Conservation (phyloP, 352 stramenopile species). For the Pythium scleroteichum region DNA sequence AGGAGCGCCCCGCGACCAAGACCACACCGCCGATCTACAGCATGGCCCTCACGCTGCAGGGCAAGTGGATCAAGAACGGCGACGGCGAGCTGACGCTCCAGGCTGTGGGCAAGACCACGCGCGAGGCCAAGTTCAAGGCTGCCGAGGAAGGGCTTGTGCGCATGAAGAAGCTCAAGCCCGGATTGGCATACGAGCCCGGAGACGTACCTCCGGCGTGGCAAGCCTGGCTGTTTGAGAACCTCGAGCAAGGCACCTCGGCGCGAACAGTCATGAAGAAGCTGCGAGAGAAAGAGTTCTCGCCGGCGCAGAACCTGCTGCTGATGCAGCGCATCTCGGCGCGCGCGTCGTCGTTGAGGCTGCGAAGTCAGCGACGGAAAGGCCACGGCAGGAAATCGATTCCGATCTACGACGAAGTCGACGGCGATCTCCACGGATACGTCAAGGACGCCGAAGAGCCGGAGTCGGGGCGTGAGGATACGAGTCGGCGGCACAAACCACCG, state of each 20-base stretch:
- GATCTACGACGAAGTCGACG: constrained; percentile 41
- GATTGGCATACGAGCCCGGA: constrained; percentile 51
- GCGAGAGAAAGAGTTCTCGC: constrained; percentile 58
- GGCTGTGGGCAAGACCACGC: constrained; percentile 49
- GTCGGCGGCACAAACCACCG: neutral
- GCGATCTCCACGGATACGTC: constrained; percentile 6
- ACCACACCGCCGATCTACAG: constrained; percentile 36
- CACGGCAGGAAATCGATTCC: neutral
- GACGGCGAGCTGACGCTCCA: constrained; percentile 40
- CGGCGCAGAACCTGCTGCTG: constrained; percentile 44
- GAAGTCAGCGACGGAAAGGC: constrained; percentile 46
- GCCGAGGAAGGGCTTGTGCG: constrained; percentile 54
- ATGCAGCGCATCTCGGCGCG: constrained; percentile 69
- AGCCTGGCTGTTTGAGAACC: constrained; percentile 61
- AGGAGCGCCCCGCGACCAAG: constrained; percentile 41
- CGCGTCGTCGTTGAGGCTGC: constrained; percentile 48
- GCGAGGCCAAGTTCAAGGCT: constrained; percentile 74
- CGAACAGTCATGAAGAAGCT: constrained; percentile 60
- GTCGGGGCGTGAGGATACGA: neutral
- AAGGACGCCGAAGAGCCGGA: neutral
- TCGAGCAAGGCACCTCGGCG: constrained; percentile 45
- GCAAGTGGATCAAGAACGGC: constrained; percentile 49
- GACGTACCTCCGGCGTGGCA: constrained; percentile 57
- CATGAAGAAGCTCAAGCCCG: constrained; percentile 63
- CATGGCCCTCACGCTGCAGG: constrained; percentile 52